Conservation (phyloP, 805 yeast genomes). For the Candida railenensis region DNA sequence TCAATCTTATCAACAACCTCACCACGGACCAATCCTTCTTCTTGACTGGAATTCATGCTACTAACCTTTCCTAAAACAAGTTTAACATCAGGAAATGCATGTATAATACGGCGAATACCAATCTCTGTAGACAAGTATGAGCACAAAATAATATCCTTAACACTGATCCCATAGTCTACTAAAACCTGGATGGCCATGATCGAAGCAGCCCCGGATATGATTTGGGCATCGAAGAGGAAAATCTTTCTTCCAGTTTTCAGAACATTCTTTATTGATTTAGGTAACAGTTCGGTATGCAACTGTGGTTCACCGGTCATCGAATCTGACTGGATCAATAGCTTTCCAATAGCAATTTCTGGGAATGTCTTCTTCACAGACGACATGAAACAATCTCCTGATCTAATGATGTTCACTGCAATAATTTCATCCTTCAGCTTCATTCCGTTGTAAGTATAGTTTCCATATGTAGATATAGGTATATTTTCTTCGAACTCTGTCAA, state of each 20-base stretch:
- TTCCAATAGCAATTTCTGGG: constrained; percentile 79
- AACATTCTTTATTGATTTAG: constrained; percentile 31
- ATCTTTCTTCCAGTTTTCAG: constrained; percentile 38
- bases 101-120: constrained; percentile 69
- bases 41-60: constrained; percentile 17
- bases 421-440: constrained; percentile 51
- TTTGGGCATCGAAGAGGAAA: constrained; percentile 80
- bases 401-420: constrained; percentile 73
- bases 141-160: constrained; percentile 63
- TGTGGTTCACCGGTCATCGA: constrained; percentile 91
- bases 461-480: constrained; percentile 25
- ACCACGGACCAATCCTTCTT: constrained; percentile 15
- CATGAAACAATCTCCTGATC: constrained; percentile 94
- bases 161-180: constrained; percentile 71
- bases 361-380: constrained; percentile 71
- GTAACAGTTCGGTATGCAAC: constrained; percentile 77
- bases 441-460: constrained; percentile 23
- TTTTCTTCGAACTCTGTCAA: constrained; percentile 35
- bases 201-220: constrained; percentile 89
- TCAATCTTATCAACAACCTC: constrained; percentile 21
- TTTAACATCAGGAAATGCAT: constrained; percentile 70
- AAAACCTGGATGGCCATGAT: constrained; percentile 92
- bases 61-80: constrained; percentile 71
- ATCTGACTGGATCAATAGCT: constrained; percentile 84
- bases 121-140: constrained; percentile 74